Evolutionary conservation across 495 filamentous ascomycete genomes (phyloP), one percentile per base, ranked within the genome.

Genomic region (Tuber microsphaerosporum): DNA sequence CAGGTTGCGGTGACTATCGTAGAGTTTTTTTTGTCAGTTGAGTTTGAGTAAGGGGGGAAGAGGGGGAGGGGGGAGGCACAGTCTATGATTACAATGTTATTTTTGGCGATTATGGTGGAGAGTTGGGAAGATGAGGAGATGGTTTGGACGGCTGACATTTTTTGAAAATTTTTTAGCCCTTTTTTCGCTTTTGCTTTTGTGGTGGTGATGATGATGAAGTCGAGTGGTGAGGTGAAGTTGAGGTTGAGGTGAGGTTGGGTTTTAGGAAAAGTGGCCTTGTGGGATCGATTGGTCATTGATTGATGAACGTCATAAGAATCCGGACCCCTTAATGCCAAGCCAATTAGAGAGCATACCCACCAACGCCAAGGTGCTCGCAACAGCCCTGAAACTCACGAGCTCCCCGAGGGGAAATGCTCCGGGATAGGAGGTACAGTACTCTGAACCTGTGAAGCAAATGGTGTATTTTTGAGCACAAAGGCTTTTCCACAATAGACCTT

Each of bases 1-100:
- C 90, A 91, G 74, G 87, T 86, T 14, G 89, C 89, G 82, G 85
- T 87, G 84, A 90, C 85, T 86, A 45, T 37, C 1, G 34, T 37
- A 37, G 34, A 37, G 34, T 0, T 42, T 3, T 41, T 8, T 34
- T 56, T 19, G 26, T 39, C 39, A 19, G 69, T 56, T 42, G 39
- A 80, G 34, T 37, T 71, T 77, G 48, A 77, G 75, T 22, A 51
- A 77, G 43, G 56, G 14, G n/a, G 44, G 41, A 46, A 19, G 19
- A 70, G 70, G 75, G 31, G 20, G 34, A 51, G 51, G 22, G 26
- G 44, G 37, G 3, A 37, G 71, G 71, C 74, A 82, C 81, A 83
- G 75, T 83, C 81, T 37, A 83, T 79, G 16, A 83, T 71, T 8
- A 82, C 75, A 0, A 83, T 73, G 22, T 71, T 48, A 48, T 82